These are phyloP conservation scores for Mesembryanthemum crystallinum DNA, from an alignment of 148 eudicot genomes.

Conservation along the genomic window DNA sequence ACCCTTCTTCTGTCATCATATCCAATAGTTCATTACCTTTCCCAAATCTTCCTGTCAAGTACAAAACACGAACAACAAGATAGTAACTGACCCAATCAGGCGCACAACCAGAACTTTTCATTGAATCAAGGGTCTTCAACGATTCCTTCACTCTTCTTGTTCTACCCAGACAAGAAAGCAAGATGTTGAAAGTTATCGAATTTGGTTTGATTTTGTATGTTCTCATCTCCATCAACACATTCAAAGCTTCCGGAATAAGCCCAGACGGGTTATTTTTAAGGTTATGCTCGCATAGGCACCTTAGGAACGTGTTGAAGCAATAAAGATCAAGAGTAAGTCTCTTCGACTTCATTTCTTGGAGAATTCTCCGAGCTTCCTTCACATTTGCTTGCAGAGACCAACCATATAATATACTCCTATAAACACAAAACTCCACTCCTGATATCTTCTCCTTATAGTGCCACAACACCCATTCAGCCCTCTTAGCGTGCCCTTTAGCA, in stretches of 20 bases:
- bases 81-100: slow-evolving; percentile 61
- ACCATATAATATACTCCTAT: slow-evolving; percentile 51
- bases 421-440: slow-evolving; percentile 44
- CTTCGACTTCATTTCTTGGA: slow-evolving; percentile 54
- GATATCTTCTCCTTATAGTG: slow-evolving; percentile 52
- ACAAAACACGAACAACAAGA: slow-evolving; percentile 53
- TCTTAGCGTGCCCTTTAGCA: slow-evolving; percentile 51
- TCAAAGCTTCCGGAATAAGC: slow-evolving; percentile 61
- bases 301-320: slow-evolving; percentile 56
- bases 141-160: slow-evolving; percentile 60
- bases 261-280: slow-evolving; percentile 53
- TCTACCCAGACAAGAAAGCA: slow-evolving; percentile 56
- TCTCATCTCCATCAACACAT: slow-evolving; percentile 64
- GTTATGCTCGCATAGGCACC: slow-evolving; percentile 58
- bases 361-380: slow-evolving; percentile 50
- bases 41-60: slow-evolving; percentile 61
- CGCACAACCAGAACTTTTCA: slow-evolving; percentile 48
- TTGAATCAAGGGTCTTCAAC: slow-evolving; percentile 34
- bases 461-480: slow-evolving; percentile 54
- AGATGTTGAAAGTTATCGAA: slow-evolving; percentile 46
- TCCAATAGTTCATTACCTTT: slow-evolving; percentile 57
- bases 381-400: slow-evolving; percentile 55
- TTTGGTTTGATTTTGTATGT: slow-evolving; percentile 44
- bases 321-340: slow-evolving; percentile 48
- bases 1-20: slow-evolving; percentile 39